Evolutionary conservation across 257 asterid species (phyloP), one percentile per base, ranked within the genome.

Genomic region (Penstemon eatonii): DNA sequence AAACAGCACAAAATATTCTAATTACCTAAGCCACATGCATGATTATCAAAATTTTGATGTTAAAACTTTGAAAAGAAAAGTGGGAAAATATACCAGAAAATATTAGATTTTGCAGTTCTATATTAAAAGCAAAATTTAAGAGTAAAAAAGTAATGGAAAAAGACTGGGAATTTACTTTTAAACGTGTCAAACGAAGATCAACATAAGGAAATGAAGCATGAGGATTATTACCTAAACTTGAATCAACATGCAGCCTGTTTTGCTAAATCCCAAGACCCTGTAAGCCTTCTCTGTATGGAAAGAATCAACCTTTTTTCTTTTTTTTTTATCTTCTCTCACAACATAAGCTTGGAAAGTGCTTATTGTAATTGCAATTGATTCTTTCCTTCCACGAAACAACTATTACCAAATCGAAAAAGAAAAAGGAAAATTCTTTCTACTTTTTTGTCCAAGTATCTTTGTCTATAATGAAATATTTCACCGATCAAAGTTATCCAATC

Each of bases 171-270:
- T 6, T 25, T 25, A 25, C 33, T 25, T 25, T 25, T 25, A 25
- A 25, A 25, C 33, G 33, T 25, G 33, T 25, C 33, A 25, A 25
- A 25, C 0, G 33, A 1, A 25, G 33, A 25, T 25, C 33, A 25
- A 25, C 33, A 25, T 25, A 25, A 50, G 7, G 42, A 9, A 69
- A n/a, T 9, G 57, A 41, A 58, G 7, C 8, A 57, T n/a, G 12
- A 50, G 73, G 74, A 69, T 11, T 19, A 65, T 75, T 72, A 82
- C 85, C 89, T 68, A 69, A 81, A 76, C 49, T 52, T 60, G 71
- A 81, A 52, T 73, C 50, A 75, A 52, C 78, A 81, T 78, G 85
- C 83, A 83, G 72, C 79, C 73, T 74, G 61, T 69, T 61, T 58
- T 13, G 37, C 69, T 62, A 66, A 75, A 70, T 75, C 77, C 72